Percentiles rank a stretch among this genome's conserved stretches.
These are phyloP conservation scores for Cordia subcordata DNA, from an alignment of 257 asterid species.

Conservation along the genomic window DNA sequence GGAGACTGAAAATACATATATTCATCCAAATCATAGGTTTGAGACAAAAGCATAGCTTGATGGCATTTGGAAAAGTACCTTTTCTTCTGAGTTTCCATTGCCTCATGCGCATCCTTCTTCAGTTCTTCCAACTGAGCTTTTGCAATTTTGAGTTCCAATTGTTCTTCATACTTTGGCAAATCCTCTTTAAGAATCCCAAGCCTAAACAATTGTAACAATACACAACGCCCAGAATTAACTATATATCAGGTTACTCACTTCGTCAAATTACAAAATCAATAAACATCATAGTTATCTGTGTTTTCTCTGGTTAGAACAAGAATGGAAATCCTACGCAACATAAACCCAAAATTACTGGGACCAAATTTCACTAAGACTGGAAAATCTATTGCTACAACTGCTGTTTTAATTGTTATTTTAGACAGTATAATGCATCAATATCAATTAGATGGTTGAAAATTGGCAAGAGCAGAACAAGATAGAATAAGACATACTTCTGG, in stretches of 20 bases:
- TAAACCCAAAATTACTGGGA: too few species aligned
- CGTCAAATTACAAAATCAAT: too few species aligned
- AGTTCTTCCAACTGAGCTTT: constrained; percentile 85
- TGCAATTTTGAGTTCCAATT: constrained; percentile 78
- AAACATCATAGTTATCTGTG: too few species aligned
- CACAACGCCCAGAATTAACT: constrained; percentile 3
- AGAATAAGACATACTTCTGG: constrained; percentile 62
- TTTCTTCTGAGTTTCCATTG: constrained; percentile 94
- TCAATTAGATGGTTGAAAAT: background rate
- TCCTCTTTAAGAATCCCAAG: constrained; percentile 75
- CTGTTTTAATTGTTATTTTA: too few species aligned
- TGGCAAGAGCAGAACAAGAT: background rate
- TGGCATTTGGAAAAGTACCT: constrained; percentile 32
- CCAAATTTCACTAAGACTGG: too few species aligned
- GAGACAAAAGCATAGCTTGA: background rate
- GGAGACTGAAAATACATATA: background rate
- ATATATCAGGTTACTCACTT: background rate
- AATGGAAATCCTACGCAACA: too few species aligned
- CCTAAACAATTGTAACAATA: constrained; percentile 33
- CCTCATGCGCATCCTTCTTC: constrained; percentile 79
- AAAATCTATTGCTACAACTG: too few species aligned
- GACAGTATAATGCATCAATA: too few species aligned
- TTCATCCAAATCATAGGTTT: too few species aligned
- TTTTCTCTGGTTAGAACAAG: too few species aligned
- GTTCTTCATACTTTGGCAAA: constrained; percentile 81